Base-by-base conservation (phyloP, 352 stramenopile genomes). In the Phytophthora chlamydospora region DNA sequence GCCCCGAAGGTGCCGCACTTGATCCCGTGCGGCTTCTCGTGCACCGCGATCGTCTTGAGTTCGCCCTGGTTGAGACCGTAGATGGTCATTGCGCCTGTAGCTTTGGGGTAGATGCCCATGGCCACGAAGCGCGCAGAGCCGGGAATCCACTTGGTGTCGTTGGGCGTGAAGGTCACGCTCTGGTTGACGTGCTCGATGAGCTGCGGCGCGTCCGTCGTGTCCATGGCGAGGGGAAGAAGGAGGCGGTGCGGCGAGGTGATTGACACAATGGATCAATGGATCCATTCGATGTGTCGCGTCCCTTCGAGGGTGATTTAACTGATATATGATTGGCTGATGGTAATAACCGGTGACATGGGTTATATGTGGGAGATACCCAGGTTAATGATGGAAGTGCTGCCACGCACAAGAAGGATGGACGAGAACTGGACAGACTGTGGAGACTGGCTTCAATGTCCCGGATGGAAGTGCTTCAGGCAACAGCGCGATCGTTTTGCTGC, bases 1-100 rank as follows among this genome's bases (percentile, higher is more conserved):
- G 95, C 95, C 12, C 93, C 96, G 73, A 99, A 99, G 9, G 97
- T 98, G 17, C 85, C 88, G 63, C 95, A 98, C 70, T 99, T 99
- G 71, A 99, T 90, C 31, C 94, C 97, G 36, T 97, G 67, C 11
- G 77, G 75, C 50, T 91, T 94, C 65, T 98, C 84, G 35, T 90
- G 58, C 69, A 90, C 85, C 2, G 61, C 59, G 44, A 78, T 52
- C 16, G 84, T 88, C 59, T 85, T 78, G 31, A 93, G 68, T 41
- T 97, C 83, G 16, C 96, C 93, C 41, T 97, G 80, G 43, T 97
- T 80, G 12, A 99, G 77, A 14, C 95, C 86, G 49, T 95, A 97
- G 43, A 99, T 75, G 21, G 95, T 79, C 43, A 99, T 59, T 1
- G 89, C 90, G 44, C 96, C 96, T 14, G 95, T 98, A 32, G 89